Evolutionary conservation across 352 stramenopile genomes (phyloP), one percentile per base, ranked within the genome.

Genomic region (Pythium sukuiense): DNA sequence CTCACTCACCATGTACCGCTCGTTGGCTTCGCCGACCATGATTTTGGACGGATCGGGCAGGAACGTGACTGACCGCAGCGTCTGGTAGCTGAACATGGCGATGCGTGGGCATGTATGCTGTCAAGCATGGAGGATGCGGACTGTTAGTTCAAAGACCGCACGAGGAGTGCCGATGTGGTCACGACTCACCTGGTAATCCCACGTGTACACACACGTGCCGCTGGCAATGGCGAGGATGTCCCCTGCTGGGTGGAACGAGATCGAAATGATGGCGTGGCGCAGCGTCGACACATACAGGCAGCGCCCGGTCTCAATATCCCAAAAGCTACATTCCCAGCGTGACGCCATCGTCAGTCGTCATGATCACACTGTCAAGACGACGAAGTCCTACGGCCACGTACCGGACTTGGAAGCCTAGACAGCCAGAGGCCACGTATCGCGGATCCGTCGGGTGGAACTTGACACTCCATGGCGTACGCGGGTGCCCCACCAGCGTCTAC

Each of bases 361-460:
- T 1, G 32, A 35, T 35, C 32, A 35, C 8, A 35, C 32, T 35
- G 5, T 35, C 5, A 35, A 35, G 32, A 35, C 5, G 32, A 35
- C 32, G 5, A 35, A 35, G 32, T 55, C 7, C 14, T 27, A 18
- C 26, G 27, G 26, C 18, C 18, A 60, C 55, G 29, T 35, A 92
- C 83, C 87, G 70, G 70, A 99, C 96, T 90, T 99, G 89, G 73
- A 93, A 97, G 26, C 95, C 97, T 30, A 99, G 81, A 74, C 97
- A 99, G 4, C 97, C 97, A n/a, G 90, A 98, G 0, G 97, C 97
- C 8, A 99, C 81, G 69, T 99, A 96, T 20, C 90, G 81, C 14
- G 89, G 81, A 67, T 99, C 80, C 13, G 76, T 95, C 5, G 97
- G 97, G 73, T 99, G 97, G 69, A 98, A 99, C 73, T 99, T 99